Conservation (phyloP, 164 flowering plant species). For the Kalanchoe fedtschenkoi region DNA sequence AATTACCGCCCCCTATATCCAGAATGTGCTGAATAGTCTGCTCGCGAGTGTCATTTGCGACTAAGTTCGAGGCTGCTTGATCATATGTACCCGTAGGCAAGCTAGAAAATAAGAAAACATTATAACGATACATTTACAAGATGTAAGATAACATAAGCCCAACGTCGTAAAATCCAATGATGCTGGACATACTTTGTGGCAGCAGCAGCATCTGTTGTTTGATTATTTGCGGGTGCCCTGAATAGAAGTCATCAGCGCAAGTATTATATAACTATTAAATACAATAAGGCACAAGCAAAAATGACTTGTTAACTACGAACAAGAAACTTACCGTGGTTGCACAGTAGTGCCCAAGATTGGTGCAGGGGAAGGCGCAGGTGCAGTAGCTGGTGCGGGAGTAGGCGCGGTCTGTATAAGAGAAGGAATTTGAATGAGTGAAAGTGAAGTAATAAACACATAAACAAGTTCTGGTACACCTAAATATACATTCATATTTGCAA, state of each 20-base stretch:
- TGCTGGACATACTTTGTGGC: constrained; percentile 27
- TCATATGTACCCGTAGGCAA: constrained; percentile 46
- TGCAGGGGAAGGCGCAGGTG: constrained; percentile 26
- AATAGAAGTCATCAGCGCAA: constrained; percentile 2
- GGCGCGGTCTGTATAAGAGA: constrained; percentile 19
- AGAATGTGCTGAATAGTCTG: constrained; percentile 71
- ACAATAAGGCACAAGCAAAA: background rate
- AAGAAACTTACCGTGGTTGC: constrained; percentile 34
- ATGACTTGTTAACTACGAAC: background rate
- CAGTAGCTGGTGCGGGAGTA: constrained; percentile 24
- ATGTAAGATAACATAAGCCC: background rate
- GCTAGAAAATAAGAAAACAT: constrained; percentile 24
- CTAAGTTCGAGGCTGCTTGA: constrained; percentile 79
- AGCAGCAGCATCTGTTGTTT: constrained; percentile 22
- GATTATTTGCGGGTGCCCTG: constrained; percentile 28
- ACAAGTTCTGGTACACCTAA: background rate
- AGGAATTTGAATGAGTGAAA: background rate
- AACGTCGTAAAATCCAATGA: background rate
- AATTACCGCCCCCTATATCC: constrained; percentile 95
- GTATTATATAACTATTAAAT: background rate
- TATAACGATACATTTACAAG: background rate
- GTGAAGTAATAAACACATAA: background rate
- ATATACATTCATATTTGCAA: background rate
- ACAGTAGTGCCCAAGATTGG: constrained; percentile 8
- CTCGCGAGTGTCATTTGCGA: constrained; percentile 58